Base-by-base conservation (phyloP, 1,139 yeast genomes). In the Hyphopichia khmerensis region DNA sequence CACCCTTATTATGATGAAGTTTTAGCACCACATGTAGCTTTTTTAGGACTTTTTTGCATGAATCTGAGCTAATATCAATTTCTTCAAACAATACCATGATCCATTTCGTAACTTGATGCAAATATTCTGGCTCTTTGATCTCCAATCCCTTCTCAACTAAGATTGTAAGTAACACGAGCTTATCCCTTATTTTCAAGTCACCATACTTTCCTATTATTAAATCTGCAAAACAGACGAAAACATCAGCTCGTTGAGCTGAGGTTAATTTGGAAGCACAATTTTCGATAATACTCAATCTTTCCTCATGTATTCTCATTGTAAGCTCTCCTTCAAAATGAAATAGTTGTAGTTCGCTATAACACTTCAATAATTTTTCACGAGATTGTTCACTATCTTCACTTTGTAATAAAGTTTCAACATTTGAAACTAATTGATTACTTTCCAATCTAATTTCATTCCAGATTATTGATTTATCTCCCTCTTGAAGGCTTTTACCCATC, bases 311-410 rank as follows among this genome's bases (percentile, higher is more conserved):
- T 5, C 50, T 49, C 40, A 46, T 38, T 5, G 18, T 44, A 39
- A 31, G 43, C 10, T 52, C 56, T 35, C 45, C 44, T 44, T 33
- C 50, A 31, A 40, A 49, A 16, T 14, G 38, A 26, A 36, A 36
- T n/a, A 38, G 33, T 8, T 29, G 18, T 7, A 35, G 36, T 24
- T 35, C 41, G 11, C 23, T 27, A 10, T 38, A 27, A 15, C 45
- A 42, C 7, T 43, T 38, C 5, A 17, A 13, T n/a, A 33, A 4
- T 10, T 17, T 13, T 5, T n/a, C 17, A 3, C 21, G n/a, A 7
- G n/a, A 7, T 10, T 32, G 5, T 5, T 32, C 14, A 13, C 3
- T 4, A 32, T 16, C n/a, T 9, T 5, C 21, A 16, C 9, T 13
- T 16, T 11, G 4, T 21, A 13, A 17, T 16, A 16, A 17, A 7